Evolutionary conservation across 129 eudicot genomes (phyloP), one percentile per base, ranked within the genome.

Genomic region (Sambucus nigra): DNA sequence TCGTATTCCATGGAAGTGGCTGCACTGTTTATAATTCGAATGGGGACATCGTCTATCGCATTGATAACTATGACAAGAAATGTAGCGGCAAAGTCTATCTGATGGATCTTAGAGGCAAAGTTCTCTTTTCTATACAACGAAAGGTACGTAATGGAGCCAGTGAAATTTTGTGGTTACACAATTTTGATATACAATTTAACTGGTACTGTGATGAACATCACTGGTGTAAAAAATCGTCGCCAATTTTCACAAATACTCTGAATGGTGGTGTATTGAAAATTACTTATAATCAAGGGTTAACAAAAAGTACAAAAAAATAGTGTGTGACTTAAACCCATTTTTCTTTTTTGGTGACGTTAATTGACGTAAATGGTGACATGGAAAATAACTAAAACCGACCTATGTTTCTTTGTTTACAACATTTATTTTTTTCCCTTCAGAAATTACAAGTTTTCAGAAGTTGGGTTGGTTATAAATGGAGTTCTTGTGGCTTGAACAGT

Each of bases 401-500:
- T n/a, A n/a, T n/a, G n/a, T 1, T 17, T 16, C 4, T n/a, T 35
- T 20, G 27, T 16, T 49, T 11, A 32, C 1, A 8, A 5, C 12
- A 24, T 5, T 35, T 41, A 3, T 1, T 13, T 33, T 22, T 29
- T 26, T 1, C 51, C 4, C 20, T 75, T 21, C 80, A 84, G 94
- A 84, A 63, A 28, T 47, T 80, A 19, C 55, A 56, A 19, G 12
- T 71, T 15, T 46, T 77, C 11, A 72, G 79, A 61, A 31, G 52
- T 46, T 84, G 86, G 82, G 73, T 66, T 29, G 84, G 84, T 28
- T 80, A 73, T 18, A 80, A 66, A 76, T 73, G 76, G 78, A 69
- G 66, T 28, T 67, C 52, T 48, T 50, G 45, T 25, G 60, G 38
- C 15, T 47, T 25, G 23, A 33, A 0, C 12, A 57, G 66, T 45